A percentile compares a stretch with the other conserved stretches of the same genome.
Conservation (phyloP, 495 filamentous ascomycete species). For the Aspergillus diversus region DNA sequence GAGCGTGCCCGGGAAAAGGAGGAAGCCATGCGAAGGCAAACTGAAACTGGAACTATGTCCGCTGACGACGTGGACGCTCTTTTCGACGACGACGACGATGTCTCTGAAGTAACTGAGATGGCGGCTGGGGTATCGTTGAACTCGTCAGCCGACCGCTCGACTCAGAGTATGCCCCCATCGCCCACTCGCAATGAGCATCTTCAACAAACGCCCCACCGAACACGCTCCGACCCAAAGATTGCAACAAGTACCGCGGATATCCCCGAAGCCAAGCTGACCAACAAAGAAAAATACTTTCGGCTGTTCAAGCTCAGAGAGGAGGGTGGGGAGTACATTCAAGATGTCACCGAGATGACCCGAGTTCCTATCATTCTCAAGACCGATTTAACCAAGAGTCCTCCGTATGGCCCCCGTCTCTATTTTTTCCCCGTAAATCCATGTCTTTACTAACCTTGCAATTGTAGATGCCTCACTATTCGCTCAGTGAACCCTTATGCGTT, state of each 20-base stretch:
- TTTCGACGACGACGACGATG: slow-evolving; percentile 90
- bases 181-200: slow-evolving; percentile 77
- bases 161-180: slow-evolving; percentile 94
- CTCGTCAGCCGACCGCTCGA: slow-evolving; percentile 72
- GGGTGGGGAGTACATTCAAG: slow-evolving; percentile 94
- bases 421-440: slow-evolving; percentile 6
- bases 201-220: slow-evolving; percentile 78
- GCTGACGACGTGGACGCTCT: slow-evolving; percentile 89
- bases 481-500: slow-evolving; percentile 96
- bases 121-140: slow-evolving; percentile 84
- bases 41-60: slow-evolving; percentile 88
- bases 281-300: slow-evolving; percentile 95
- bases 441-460: slow-evolving; percentile 17
- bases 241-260: slow-evolving; percentile 68
- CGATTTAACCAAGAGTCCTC: slow-evolving; percentile 96
- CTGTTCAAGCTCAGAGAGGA: slow-evolving; percentile 90
- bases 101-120: slow-evolving; percentile 81
- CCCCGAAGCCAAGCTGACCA: slow-evolving; percentile 76
- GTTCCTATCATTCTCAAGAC: slow-evolving; percentile 98
- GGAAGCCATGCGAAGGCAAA: slow-evolving; percentile 85
- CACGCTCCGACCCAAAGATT: slow-evolving; percentile 90
- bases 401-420: slow-evolving; percentile 64
- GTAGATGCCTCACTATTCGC: slow-evolving; percentile 93
- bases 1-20: slow-evolving; percentile 79
- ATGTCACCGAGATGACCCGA: slow-evolving; percentile 95